Conservation (phyloP, 108 stramenopile genomes). For the Discostella pseudostelligera region DNA sequence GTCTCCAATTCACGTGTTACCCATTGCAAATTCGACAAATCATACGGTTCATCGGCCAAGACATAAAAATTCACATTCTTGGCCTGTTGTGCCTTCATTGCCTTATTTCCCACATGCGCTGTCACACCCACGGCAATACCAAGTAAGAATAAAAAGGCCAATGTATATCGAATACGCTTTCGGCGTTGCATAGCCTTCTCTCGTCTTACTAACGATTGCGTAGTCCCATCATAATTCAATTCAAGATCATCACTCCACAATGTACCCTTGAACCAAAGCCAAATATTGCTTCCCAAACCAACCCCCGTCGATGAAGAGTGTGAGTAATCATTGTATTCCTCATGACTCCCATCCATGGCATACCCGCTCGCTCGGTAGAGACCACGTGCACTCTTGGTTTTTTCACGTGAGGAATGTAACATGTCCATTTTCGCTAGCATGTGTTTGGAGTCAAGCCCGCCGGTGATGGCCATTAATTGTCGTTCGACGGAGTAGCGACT, state of each 20-base stretch:
- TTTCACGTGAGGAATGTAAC: slow-evolving; percentile 24
- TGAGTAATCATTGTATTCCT: slow-evolving; percentile 40
- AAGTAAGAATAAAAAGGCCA: slow-evolving; percentile 13
- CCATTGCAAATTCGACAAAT: slow-evolving; percentile 41
- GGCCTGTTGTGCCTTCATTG: neutral
- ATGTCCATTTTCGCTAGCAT: slow-evolving; percentile 47
- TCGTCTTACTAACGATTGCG: slow-evolving; percentile 41
- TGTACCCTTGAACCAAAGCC: slow-evolving; percentile 39
- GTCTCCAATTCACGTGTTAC: slow-evolving; percentile 51
- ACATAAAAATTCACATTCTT: slow-evolving; percentile 67
- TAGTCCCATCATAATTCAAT: slow-evolving; percentile 50
- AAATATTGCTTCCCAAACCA: slow-evolving; percentile 18
- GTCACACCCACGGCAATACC: slow-evolving; percentile 22
- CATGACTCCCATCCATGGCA: slow-evolving; percentile 44
- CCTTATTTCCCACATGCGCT: slow-evolving; percentile 26
- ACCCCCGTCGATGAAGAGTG: slow-evolving; percentile 3
- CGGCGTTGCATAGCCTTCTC: slow-evolving; percentile 29
- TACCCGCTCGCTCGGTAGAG: slow-evolving; percentile 32
- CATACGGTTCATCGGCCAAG: slow-evolving; percentile 68
- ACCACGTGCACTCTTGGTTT: slow-evolving; percentile 44
- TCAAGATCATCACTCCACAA: slow-evolving; percentile 45
- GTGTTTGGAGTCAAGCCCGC: slow-evolving; percentile 33
- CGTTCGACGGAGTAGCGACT: slow-evolving; percentile 63
- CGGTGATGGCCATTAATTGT: slow-evolving; percentile 51
- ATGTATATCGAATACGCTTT: slow-evolving; percentile 24